A percentile compares a stretch with the other conserved stretches of the same genome.
Evolutionary conservation across 139 green algal genomes (phyloP).

Genomic region (Parachlorella kessleri): DNA sequence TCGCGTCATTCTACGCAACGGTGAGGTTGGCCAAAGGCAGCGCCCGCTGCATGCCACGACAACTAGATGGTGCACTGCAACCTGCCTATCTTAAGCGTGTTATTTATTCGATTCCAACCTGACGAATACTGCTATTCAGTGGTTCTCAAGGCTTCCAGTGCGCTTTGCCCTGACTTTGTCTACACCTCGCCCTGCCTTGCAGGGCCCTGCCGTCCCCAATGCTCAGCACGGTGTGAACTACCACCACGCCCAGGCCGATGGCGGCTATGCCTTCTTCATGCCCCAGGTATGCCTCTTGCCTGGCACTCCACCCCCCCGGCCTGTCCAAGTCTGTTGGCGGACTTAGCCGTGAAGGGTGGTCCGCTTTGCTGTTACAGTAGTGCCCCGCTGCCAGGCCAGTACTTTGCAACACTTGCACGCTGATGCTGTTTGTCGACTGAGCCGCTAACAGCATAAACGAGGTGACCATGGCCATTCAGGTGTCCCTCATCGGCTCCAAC

Average conservation of each 20-base stretch:
- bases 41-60: background rate
- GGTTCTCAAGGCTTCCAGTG: too few relatives aligned
- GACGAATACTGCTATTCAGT: too few relatives aligned
- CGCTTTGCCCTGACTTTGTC: too few relatives aligned
- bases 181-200: background rate
- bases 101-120: too few relatives aligned
- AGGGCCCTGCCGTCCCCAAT: background rate
- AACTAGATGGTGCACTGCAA: background rate
- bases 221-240: constrained; percentile 10
- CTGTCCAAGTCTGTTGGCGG: too few relatives aligned
- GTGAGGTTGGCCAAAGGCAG: background rate
- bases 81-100: too few relatives aligned
- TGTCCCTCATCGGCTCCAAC: constrained; percentile 10
- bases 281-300: too few relatives aligned
- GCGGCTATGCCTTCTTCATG: constrained; percentile 35
- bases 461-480: background rate
- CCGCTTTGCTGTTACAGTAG: too few relatives aligned
- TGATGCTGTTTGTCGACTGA: too few relatives aligned
- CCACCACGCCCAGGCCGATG: background rate
- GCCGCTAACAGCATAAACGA: background rate
- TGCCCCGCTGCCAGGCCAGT: background rate
- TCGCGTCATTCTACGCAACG: background rate
- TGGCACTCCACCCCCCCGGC: too few relatives aligned
- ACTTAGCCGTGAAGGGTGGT: too few relatives aligned
- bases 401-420: background rate